Base-by-base conservation (phyloP, 257 asterid genomes). In the Lavandula angustifolia region DNA sequence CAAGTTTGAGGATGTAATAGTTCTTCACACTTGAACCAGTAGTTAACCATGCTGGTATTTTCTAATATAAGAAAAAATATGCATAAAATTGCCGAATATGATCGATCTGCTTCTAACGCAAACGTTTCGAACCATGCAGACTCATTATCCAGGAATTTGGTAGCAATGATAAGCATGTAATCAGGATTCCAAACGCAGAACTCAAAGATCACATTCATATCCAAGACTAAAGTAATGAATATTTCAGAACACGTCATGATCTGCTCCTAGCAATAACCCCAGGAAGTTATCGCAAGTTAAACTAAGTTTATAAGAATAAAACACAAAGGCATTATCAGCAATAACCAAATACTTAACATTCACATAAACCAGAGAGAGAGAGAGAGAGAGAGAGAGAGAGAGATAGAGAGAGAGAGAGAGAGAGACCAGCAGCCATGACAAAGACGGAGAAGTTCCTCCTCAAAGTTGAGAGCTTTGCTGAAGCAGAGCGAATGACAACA, bases 341-440 rank as follows among this genome's bases (percentile, higher is more conserved):
- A 38, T 1, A 60, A 46, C 34, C 49, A 33, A 44, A 52, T 57
- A 41, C n/a, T 40, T 29, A 72, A 34, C 31, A n/a, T 54, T n/a
- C 6, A 29, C 9, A 32, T 6, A 7, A 43, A 48, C 37, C 59
- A 53, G 4, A 66, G 0, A 2, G 32, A 7, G 22, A 31, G 2
- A 34, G 3, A 27, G 27, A 32, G 4, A 14, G 13, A n/a, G 47
- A 37, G 3, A 61, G 6, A 51, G 34, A 37, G 4, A 9, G 35
- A 10, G 51, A 3, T 35, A 16, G 49, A n/a, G 32, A 7, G 6
- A 75, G 12, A 51, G 35, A 14, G 60, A 41, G 18, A 60, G 56
- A 59, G 62, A 60, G 73, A 92, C 94, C 95, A 67, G 91, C 81
- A 51, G 94, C 88, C 96, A 89, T 86, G 62, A 95, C 91, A 47